Base-by-base conservation (phyloP, 2,329 filamentous ascomycete genomes). In the Penicillium sp. region DNA sequence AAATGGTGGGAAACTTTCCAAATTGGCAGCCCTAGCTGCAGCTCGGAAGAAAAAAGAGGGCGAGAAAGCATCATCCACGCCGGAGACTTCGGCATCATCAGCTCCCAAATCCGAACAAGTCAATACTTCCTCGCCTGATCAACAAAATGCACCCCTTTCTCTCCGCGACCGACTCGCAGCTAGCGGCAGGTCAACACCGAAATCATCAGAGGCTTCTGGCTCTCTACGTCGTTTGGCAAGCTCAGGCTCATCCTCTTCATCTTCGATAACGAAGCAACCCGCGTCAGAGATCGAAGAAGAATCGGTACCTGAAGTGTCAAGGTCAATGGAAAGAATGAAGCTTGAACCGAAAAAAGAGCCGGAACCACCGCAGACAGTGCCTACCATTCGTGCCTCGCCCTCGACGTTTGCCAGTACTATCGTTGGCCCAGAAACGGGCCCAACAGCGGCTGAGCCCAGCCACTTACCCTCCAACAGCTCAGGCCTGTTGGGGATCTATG, bases 11-110 rank as follows among this genome's bases (percentile, higher is more conserved):
- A 94, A 92, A 67, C 81, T 89, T 73, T 96, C 93, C 5, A 99
- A 99, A 67, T 79, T 99, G 42, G 93, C 96, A 64, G 91, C 91
- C 44, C 78, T 99, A 39, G 92, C 93, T 47, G 91, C 91, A 32
- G 88, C 90, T 50, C 83, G 91, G 27, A 92, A 91, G 70, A 92
- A 90, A 74, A 96, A 91, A 72, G 86, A 85, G 13, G 86, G 85
- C 29, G 85, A 87, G 36, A 85, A 83, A 63, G 77, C 71, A 44
- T 62, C 61, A 5, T 39, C 63, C 34, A 34, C 58, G 14, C 40
- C 54, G 4, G 47, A 55, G 7, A 30, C 50, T 26, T 29, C 57
- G 7, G 27, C 51, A 9, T 13, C 55, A 3, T 47, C 56, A 10
- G 30, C 51, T 16, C 29, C 54, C 2, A 48, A 58, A 32, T 14